Evolutionary conservation across 257 asterid genomes (phyloP), one percentile per base, ranked within the genome.

Genomic region (Solanum habrochaites): DNA sequence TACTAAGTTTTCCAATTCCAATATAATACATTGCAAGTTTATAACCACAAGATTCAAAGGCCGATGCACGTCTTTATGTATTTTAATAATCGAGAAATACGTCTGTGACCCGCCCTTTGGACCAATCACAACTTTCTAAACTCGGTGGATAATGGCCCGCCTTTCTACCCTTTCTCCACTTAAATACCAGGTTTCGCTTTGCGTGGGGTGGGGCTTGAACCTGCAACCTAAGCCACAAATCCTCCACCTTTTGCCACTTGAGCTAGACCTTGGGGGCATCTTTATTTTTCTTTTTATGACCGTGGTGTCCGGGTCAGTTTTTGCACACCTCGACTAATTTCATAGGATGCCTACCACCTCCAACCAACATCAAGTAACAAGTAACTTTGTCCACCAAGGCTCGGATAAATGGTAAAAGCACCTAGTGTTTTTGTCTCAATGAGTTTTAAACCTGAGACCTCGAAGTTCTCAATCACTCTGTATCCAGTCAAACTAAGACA

Each of bases 381-480:
- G 0, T 62, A 62, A 62, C 70, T 62, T 8, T n/a, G 8, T 62
- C 16, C 70, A 62, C 2, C 31, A 4, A n/a, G 15, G 31, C 15
- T 0, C 10, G 69, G 0, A n/a, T 0, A 62, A 1, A n/a, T n/a
- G 70, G 7, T 0, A 62, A 62, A 58, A 3, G 2, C 66, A 58
- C 66, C 12, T 20, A 7, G 66, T 58, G 1, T 20, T 58, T 20
- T 20, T 58, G 12, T 0, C 66, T 3, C 66, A 58, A 1, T 1
- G 25, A 8, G 12, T 58, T 20, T 0, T 58, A 25, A 58, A 58
- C 66, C 15, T 2, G 16, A 62, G 0, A 62, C 31, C 31, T 62
- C 0, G 0, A 0, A n/a, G 8, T 62, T 64, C 71, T 0, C 16
- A 64, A 11, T 1, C 66, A 64, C 32, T 66, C 0, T 0, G 27